These are phyloP conservation scores for Stachybotrys chlorohalonatus DNA, from an alignment of 2,329 filamentous ascomycete genomes.

Conservation along the genomic window DNA sequence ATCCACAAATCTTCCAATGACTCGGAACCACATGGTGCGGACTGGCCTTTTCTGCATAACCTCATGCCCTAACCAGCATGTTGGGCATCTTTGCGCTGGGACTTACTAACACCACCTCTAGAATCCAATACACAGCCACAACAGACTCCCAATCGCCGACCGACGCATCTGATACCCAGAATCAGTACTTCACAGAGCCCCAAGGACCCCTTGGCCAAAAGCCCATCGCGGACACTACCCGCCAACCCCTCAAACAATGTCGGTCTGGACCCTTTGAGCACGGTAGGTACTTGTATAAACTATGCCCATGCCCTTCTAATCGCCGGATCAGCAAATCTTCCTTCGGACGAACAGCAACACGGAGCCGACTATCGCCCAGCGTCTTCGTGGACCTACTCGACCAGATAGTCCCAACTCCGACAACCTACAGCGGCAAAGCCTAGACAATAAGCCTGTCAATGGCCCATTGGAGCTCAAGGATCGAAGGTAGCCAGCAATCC, in stretches of 20 bases:
- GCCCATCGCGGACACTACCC: slow-evolving; percentile 13
- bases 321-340: slow-evolving; percentile 25
- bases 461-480: slow-evolving; percentile 44
- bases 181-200: slow-evolving; percentile 50
- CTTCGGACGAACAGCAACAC: slow-evolving; percentile 25
- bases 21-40: background rate
- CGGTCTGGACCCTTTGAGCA: slow-evolving; percentile 29
- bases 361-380: slow-evolving; percentile 41
- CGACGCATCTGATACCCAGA: slow-evolving; percentile 28
- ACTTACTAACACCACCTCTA: background rate
- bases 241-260: slow-evolving; percentile 6
- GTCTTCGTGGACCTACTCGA: slow-evolving; percentile 41
- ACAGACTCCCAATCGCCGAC: slow-evolving; percentile 5
- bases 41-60: background rate
- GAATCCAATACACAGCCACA: background rate
- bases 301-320: background rate
- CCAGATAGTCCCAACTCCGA: slow-evolving; percentile 43
- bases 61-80: background rate
- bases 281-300: slow-evolving; percentile 14
- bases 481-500: slow-evolving; percentile 63
- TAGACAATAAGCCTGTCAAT: slow-evolving; percentile 30
- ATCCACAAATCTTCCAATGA: background rate
- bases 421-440: slow-evolving; percentile 26
- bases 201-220: slow-evolving; percentile 18
- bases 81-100: background rate